phyloP scores from a whole-genome alignment of 1,139 yeast genomes.

The Suhomyces bokatorum region DNA sequence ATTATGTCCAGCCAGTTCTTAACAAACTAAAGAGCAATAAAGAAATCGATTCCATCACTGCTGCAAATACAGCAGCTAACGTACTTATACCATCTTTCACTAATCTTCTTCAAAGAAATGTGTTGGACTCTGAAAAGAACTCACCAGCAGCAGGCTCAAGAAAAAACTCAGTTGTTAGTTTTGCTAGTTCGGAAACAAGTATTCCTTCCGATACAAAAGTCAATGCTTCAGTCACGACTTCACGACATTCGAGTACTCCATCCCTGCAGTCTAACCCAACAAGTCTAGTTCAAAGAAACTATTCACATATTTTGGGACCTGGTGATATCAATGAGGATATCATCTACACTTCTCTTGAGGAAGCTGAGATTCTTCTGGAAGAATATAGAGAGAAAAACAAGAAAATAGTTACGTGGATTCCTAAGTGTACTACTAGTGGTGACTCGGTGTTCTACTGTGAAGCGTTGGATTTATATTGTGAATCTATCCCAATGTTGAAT shows the following conservation, averaged over 20 bases:
- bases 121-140: slow-evolving; percentile 31
- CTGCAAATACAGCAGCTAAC: slow-evolving; percentile 53
- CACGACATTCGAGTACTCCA: slow-evolving; percentile 9
- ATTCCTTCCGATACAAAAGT: slow-evolving; percentile 20
- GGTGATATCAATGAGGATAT: slow-evolving; percentile 17
- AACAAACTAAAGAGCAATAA: slow-evolving; percentile 41
- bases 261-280: slow-evolving; percentile 5
- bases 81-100: slow-evolving; percentile 49
- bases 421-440: slow-evolving; percentile 57
- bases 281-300: slow-evolving; percentile 10
- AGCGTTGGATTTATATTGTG: slow-evolving; percentile 58
- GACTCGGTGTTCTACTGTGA: slow-evolving; percentile 59
- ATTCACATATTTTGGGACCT: slow-evolving; percentile 13
- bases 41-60: slow-evolving; percentile 47
- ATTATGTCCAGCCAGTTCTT: slow-evolving; percentile 49
- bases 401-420: slow-evolving; percentile 47
- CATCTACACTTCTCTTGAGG: slow-evolving; percentile 29
- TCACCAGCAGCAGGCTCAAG: slow-evolving; percentile 37
- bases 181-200: slow-evolving; percentile 45
- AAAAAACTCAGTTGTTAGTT: slow-evolving; percentile 50
- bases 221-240: slow-evolving; percentile 1
- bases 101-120: slow-evolving; percentile 38
- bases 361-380: slow-evolving; percentile 39
- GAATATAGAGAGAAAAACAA: slow-evolving; percentile 32
- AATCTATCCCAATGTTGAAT: slow-evolving; percentile 49